A percentile compares a stretch with the other conserved stretches of the same genome.
Evolutionary conservation across 176 grass and related monocot genomes (phyloP).

Genomic region (Triticum aestivum): DNA sequence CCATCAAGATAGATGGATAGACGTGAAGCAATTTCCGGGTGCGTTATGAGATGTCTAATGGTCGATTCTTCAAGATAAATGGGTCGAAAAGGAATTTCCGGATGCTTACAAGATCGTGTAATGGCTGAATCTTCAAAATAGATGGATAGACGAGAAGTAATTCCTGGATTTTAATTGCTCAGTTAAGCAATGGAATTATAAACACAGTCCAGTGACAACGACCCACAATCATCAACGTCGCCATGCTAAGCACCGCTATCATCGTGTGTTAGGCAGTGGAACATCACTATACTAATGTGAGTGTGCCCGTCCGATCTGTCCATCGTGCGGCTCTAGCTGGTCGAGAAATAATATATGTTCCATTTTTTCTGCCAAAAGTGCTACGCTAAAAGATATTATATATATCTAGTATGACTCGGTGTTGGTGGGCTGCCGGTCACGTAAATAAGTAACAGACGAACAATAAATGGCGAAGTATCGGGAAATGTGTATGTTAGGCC

Average conservation of each 20-base stretch:
- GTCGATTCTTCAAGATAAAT: no score
- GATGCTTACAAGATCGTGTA: background rate
- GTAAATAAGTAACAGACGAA: background rate
- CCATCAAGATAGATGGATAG: background rate
- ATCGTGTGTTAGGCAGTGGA: no score
- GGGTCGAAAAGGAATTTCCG: no score
- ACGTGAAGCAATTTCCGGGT: background rate
- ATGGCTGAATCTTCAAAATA: background rate
- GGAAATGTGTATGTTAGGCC: background rate
- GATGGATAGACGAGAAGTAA: background rate
- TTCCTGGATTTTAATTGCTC: background rate
- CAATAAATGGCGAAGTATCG: background rate
- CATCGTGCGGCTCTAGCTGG: no score
- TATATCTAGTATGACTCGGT: no score
- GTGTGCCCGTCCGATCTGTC: no score
- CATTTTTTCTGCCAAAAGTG: background rate
- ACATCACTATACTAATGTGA: no score
- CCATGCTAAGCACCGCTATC: no score
- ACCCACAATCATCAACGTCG: background rate
- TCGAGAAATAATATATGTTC: background rate
- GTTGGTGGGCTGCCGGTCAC: background rate
- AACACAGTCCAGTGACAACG: background rate
- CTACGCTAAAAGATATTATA: background rate
- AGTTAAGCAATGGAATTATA: background rate
- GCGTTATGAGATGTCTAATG: background rate